Evolutionary conservation across 2,329 filamentous ascomycete species (phyloP).

Genomic region (Zymoseptoria brevis): DNA sequence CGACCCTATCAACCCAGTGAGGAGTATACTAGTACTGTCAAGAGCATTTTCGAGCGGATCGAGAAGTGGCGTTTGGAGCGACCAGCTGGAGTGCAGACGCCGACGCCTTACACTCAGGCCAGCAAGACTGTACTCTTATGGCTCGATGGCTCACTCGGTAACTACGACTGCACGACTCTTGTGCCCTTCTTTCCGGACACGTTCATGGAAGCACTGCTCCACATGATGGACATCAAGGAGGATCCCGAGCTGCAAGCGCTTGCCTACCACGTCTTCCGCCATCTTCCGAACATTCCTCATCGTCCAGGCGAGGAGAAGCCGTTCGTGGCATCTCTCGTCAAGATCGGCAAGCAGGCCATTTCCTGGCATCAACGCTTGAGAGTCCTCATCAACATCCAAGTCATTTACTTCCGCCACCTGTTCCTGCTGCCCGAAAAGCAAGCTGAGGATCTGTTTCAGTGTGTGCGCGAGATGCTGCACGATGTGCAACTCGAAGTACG

Average conservation of each 20-base stretch:
- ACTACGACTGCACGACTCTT: slow-evolving; percentile 85
- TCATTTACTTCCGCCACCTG: slow-evolving; percentile 92
- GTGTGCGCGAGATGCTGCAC: slow-evolving; percentile 90
- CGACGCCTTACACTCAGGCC: slow-evolving; percentile 87
- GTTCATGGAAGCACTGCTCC: slow-evolving; percentile 85
- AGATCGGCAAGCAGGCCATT: slow-evolving; percentile 72
- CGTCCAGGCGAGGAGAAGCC: slow-evolving; percentile 73
- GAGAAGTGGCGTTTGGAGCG: slow-evolving; percentile 84
- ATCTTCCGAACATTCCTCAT: slow-evolving; percentile 91
- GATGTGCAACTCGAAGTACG: slow-evolving; percentile 91
- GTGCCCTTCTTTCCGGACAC: slow-evolving; percentile 82
- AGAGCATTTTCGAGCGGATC: slow-evolving; percentile 66
- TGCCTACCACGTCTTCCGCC: slow-evolving; percentile 93
- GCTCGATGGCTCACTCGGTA: slow-evolving; percentile 85
- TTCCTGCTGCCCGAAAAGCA: slow-evolving; percentile 73
- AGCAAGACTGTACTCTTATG: slow-evolving; percentile 93
- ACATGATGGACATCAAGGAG: slow-evolving; percentile 99
- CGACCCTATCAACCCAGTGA: slow-evolving; percentile 72
- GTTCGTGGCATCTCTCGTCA: slow-evolving; percentile 79
- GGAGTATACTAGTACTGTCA: slow-evolving; percentile 65
- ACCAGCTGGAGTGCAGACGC: slow-evolving; percentile 79
- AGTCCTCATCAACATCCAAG: slow-evolving; percentile 95
- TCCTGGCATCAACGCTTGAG: slow-evolving; percentile 95
- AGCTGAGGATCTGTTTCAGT: slow-evolving; percentile 74
- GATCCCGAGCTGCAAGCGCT: slow-evolving; percentile 90